Percentiles rank a stretch among this genome's conserved stretches.
Conservation (phyloP, 331 rosid species). For the Arachis monticola region DNA sequence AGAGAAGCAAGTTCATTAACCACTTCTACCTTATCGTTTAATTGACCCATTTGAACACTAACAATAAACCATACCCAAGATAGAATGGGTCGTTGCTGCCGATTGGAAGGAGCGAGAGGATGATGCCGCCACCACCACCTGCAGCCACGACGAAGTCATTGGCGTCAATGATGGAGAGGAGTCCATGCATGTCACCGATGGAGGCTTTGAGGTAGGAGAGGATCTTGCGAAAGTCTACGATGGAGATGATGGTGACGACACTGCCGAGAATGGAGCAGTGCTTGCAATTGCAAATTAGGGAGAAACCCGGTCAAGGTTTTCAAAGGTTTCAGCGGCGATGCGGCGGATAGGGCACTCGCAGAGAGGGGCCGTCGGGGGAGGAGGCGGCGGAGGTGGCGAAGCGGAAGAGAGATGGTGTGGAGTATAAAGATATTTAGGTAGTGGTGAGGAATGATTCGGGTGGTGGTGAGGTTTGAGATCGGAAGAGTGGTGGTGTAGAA, state of each 20-base stretch:
- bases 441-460: too few relatives aligned
- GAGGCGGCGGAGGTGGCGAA: slow-evolving; percentile 42
- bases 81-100: slow-evolving; percentile 66
- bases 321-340: slow-evolving; percentile 43
- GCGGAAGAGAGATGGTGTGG: slow-evolving; percentile 50
- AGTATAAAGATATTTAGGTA: slow-evolving; percentile 33
- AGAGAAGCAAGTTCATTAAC: slow-evolving; percentile 52
- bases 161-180: slow-evolving; percentile 48
- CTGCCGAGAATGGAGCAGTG: slow-evolving; percentile 54
- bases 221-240: slow-evolving; percentile 54
- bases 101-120: slow-evolving; percentile 54
- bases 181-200: slow-evolving; percentile 58
- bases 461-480: too few relatives aligned
- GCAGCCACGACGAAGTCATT: slow-evolving; percentile 7
- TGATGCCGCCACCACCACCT: slow-evolving; percentile 40
- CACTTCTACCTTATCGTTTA: slow-evolving; percentile 56
- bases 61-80: slow-evolving; percentile 68
- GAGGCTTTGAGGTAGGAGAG: slow-evolving; percentile 46
- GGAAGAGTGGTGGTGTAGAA: too few relatives aligned
- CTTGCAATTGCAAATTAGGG: slow-evolving; percentile 53
- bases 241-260: slow-evolving; percentile 51
- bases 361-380: slow-evolving; percentile 41
- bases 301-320: slow-evolving; percentile 52
- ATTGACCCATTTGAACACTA: slow-evolving; percentile 57
- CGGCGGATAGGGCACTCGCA: slow-evolving; percentile 59